Conservation (phyloP, 345 rosid genomes). For the Aquilaria yunnanensis region DNA sequence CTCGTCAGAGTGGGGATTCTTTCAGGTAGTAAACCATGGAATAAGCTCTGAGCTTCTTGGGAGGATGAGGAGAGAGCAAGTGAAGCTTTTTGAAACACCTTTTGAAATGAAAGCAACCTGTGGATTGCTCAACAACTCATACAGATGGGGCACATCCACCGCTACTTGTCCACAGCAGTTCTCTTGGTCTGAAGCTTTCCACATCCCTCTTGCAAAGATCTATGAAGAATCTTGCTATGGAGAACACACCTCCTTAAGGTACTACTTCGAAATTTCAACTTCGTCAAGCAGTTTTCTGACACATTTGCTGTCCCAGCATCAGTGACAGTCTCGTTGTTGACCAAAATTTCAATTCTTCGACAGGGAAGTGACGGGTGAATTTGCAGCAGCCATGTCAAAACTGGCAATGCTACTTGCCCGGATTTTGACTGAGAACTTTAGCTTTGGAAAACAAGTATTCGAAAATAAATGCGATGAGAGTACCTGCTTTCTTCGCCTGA, state of each 20-base stretch:
- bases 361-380: slow-evolving; percentile 47
- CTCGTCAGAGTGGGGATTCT: slow-evolving; percentile 63
- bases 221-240: slow-evolving; percentile 37
- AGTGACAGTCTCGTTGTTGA: too few relatives aligned
- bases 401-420: slow-evolving; percentile 45
- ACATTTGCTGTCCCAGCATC: too few relatives aligned
- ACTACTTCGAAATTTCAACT: not conserved
- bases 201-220: slow-evolving; percentile 46
- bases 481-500: slow-evolving; percentile 53
- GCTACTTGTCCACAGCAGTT: slow-evolving; percentile 43
- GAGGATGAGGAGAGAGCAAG: slow-evolving; percentile 46
- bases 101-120: slow-evolving; percentile 34
- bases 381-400: slow-evolving; percentile 45
- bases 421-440: slow-evolving; percentile 38
- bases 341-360: not conserved
- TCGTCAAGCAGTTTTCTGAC: too few relatives aligned
- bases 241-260: slow-evolving; percentile 40
- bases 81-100: slow-evolving; percentile 35
- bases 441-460: slow-evolving; percentile 17
- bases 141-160: slow-evolving; percentile 54
- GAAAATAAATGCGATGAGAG: slow-evolving; percentile 36
- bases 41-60: slow-evolving; percentile 30
- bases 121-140: slow-evolving; percentile 44
- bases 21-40: slow-evolving; percentile 66
- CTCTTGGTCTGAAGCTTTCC: slow-evolving; percentile 76